Percentiles rank a stretch among this genome's conserved stretches.
These are phyloP conservation scores for Entomortierella beljakovae DNA, from an alignment of 192 early-diverging fungal species.

Conservation along the genomic window DNA sequence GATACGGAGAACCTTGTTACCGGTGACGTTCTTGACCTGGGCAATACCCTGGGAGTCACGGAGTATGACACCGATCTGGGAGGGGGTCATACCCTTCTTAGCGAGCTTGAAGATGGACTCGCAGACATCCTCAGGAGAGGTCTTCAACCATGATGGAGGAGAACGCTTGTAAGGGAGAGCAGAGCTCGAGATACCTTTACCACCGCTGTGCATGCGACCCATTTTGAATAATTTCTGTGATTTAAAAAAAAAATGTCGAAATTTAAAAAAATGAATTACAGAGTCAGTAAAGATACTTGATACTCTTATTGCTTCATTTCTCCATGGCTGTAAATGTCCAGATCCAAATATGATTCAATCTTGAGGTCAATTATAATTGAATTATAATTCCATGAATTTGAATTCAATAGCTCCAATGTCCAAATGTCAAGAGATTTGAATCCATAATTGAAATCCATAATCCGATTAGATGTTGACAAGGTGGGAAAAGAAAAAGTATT, in stretches of 20 bases:
- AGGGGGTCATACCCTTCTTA: slow-evolving; percentile 99
- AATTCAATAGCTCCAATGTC: neutral
- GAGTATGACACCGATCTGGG: slow-evolving; percentile 98
- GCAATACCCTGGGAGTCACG: slow-evolving; percentile 98
- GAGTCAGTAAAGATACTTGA: neutral
- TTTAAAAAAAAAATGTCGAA: slow-evolving; percentile 4
- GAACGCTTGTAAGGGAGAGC: slow-evolving; percentile 97
- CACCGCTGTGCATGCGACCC: slow-evolving; percentile 97
- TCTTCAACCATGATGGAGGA: slow-evolving; percentile 98
- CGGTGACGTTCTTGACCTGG: slow-evolving; percentile 96
- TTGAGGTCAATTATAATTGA: neutral
- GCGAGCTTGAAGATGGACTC: slow-evolving; percentile 99
- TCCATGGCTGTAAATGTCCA: neutral
- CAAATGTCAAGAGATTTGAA: neutral
- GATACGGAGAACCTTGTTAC: slow-evolving; percentile 99
- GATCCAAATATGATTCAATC: neutral
- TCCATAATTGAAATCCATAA: too few species aligned
- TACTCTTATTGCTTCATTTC: neutral
- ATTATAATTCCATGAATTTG: neutral
- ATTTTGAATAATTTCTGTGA: slow-evolving; percentile 66
- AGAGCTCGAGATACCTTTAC: slow-evolving; percentile 94
- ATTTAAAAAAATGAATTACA: neutral
- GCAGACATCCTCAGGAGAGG: slow-evolving; percentile 95
- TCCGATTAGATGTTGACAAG: too few species aligned
- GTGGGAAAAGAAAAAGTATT: too few species aligned